Percentiles rank a stretch among this genome's conserved stretches.
Conservation (phyloP, 495 filamentous ascomycete genomes). For the Penicillium flavigenum region DNA sequence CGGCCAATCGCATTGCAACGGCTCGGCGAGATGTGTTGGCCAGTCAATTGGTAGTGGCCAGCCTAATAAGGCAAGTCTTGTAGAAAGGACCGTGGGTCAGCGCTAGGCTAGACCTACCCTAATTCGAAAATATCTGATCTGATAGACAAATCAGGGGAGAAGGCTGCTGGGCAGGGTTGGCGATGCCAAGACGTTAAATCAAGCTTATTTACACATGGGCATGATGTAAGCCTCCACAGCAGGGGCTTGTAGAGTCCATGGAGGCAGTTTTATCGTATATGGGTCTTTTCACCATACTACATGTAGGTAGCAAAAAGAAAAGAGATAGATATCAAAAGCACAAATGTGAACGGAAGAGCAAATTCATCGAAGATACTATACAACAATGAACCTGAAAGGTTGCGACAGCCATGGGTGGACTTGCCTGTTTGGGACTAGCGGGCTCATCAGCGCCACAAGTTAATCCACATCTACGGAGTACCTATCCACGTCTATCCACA, state of each 20-base stretch:
- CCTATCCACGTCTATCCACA: background rate
- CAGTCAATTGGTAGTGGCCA: background rate
- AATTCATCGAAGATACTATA: background rate
- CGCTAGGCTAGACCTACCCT: conserved; percentile 8
- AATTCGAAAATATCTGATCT: conserved; percentile 10
- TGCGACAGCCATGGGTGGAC: conserved; percentile 18
- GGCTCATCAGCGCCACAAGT: background rate
- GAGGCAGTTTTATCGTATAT: too few species aligned
- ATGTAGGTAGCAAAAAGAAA: too few species aligned
- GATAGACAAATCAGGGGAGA: background rate
- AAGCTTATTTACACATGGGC: conserved; percentile 15
- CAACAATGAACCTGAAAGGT: background rate
- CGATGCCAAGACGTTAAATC: conserved; percentile 11
- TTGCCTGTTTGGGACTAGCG: conserved; percentile 23
- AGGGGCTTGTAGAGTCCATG: too few species aligned
- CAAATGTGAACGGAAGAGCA: background rate
- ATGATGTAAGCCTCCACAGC: conserved; percentile 1
- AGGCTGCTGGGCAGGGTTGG: background rate
- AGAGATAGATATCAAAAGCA: background rate
- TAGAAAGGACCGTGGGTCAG: background rate
- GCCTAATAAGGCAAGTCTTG: conserved; percentile 11
- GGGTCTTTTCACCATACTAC: too few species aligned
- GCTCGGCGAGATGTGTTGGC: conserved; percentile 5
- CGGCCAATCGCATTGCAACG: conserved; percentile 21
- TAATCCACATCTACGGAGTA: background rate